phyloP scores from a whole-genome alignment of 108 stramenopile species.

The Nitzschia putrida region DNA sequence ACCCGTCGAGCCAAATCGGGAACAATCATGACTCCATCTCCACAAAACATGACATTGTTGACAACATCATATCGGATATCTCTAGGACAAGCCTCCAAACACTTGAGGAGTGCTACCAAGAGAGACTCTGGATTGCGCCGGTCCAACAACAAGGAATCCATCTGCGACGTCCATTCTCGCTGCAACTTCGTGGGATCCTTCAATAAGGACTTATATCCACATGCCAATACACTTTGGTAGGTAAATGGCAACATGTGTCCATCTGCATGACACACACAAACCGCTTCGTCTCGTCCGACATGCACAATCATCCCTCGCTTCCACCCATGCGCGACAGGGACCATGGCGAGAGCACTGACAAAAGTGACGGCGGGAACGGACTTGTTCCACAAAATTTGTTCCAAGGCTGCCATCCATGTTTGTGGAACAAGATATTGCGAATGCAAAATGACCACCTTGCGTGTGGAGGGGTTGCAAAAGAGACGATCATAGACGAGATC shows the following conservation, averaged over 20 bases:
- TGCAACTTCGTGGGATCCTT: slow-evolving; percentile 2
- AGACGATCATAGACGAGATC: slow-evolving; percentile 37
- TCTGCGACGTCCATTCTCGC: slow-evolving; percentile 13
- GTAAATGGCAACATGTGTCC: slow-evolving; percentile 41
- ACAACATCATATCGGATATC: slow-evolving; percentile 32
- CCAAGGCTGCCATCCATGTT: slow-evolving; percentile 27
- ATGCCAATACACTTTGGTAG: slow-evolving; percentile 30
- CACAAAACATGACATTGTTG: slow-evolving; percentile 40
- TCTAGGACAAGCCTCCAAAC: slow-evolving; percentile 35
- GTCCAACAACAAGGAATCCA: slow-evolving; percentile 21
- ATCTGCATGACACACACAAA: slow-evolving; percentile 41
- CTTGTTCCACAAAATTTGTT: slow-evolving; percentile 36
- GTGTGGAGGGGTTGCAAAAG: slow-evolving; percentile 36
- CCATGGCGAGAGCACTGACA: slow-evolving; percentile 26
- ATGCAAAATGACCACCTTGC: slow-evolving; percentile 30
- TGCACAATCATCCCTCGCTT: slow-evolving; percentile 48
- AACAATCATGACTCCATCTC: slow-evolving; percentile 35
- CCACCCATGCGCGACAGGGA: slow-evolving; percentile 47
- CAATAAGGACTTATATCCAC: slow-evolving; percentile 29
- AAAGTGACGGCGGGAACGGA: slow-evolving; percentile 34
- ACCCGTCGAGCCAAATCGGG: slow-evolving; percentile 39
- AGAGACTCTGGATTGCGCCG: slow-evolving; percentile 29
- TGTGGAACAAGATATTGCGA: slow-evolving; percentile 17
- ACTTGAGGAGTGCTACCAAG: slow-evolving; percentile 29
- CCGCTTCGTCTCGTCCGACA: slow-evolving; percentile 30